Evolutionary conservation across 768 basidiomycete species (phyloP), one percentile per base, ranked within the genome.

Genomic region (Leccinellum luteum): DNA sequence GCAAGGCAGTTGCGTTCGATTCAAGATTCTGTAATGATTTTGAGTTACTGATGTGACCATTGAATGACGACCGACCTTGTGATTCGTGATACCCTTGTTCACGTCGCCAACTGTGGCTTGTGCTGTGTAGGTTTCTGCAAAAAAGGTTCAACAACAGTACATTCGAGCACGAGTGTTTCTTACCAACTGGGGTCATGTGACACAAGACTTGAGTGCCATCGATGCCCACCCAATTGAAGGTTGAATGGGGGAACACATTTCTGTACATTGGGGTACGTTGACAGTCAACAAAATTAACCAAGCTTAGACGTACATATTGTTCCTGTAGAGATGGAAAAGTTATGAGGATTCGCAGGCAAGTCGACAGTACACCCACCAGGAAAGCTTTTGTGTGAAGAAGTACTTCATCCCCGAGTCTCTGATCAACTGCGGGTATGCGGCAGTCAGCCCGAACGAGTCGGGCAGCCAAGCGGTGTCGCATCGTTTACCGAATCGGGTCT

Each of bases 331-430:
- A 35, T 2, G 8, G 4, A 58, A 41, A 34, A 34, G 31, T 27
- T 3, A 34, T 56, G 31, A 60, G 6, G 21, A 19, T 14, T 23
- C 17, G 6, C 5, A 21, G 49, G n/a, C 31, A 38, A 35, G 30
- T 31, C 4, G 30, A 58, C 2, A 10, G 34, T 54, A 15, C 27
- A 70, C 81, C 57, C 62, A 88, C 93, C 94, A 96, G 5, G 88
- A 90, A 30, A 98, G 75, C 75, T 98, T 99, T 73, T 99, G 96
- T 0, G 96, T 98, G 73, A 98, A 98, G 80, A 99, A 99, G 69
- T 93, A 93, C 59, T 87, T 83, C 87, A 94, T 93, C 8, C 90
- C 94, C 61, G 85, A 75, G 12, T 81, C 80, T 32, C 94, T 78
- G 57, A 94, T 85, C 52, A 98, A 75, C 73, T 98, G 96, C 4